Conservation (phyloP, 768 basidiomycete species). For the Lactarius akahatsu region DNA sequence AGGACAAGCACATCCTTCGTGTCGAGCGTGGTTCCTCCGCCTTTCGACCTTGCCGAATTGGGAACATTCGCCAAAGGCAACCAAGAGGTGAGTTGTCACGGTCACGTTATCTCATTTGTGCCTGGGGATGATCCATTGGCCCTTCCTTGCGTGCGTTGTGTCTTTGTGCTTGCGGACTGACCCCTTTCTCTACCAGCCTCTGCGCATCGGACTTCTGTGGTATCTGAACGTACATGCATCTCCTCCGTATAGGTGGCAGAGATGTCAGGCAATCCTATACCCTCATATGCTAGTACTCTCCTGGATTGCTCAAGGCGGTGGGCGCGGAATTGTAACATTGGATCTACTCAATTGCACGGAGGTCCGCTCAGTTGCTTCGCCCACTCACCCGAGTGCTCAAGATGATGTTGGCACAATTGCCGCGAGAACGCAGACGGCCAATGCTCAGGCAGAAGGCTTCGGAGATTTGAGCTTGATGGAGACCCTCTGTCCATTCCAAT, state of each 20-base stretch:
- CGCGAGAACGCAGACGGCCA: conserved; percentile 58
- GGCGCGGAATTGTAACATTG: conserved; percentile 80
- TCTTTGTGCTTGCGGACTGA: conserved; percentile 25
- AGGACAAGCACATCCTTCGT: conserved; percentile 30
- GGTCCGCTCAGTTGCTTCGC: conserved; percentile 80
- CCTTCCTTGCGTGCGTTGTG: conserved; percentile 3
- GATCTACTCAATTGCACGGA: conserved; percentile 85
- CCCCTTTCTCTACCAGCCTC: conserved; percentile 53
- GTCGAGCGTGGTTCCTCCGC: conserved; percentile 41
- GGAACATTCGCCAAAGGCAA: conserved; percentile 44
- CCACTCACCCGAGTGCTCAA: conserved; percentile 72
- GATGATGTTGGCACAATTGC: conserved; percentile 89
- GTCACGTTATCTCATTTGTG: conserved; percentile 12
- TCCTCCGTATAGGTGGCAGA: conserved; percentile 76
- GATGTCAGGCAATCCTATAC: conserved; percentile 79
- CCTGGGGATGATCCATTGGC: conserved; percentile 8
- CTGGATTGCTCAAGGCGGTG: conserved; percentile 83
- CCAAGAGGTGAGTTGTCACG: conserved; percentile 43
- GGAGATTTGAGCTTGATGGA: conserved; percentile 55
- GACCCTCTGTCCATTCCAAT: conserved; percentile 83
- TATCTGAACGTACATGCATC: conserved; percentile 89
- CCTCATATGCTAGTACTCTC: conserved; percentile 82
- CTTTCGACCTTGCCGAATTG: conserved; percentile 49
- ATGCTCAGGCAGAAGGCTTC: conserved; percentile 41
- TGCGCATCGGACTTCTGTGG: conserved; percentile 83